Percentiles rank a stretch among this genome's conserved stretches.
Evolutionary conservation across 139 green algal species (phyloP).

Genomic region (Yamagishiella unicocca): DNA sequence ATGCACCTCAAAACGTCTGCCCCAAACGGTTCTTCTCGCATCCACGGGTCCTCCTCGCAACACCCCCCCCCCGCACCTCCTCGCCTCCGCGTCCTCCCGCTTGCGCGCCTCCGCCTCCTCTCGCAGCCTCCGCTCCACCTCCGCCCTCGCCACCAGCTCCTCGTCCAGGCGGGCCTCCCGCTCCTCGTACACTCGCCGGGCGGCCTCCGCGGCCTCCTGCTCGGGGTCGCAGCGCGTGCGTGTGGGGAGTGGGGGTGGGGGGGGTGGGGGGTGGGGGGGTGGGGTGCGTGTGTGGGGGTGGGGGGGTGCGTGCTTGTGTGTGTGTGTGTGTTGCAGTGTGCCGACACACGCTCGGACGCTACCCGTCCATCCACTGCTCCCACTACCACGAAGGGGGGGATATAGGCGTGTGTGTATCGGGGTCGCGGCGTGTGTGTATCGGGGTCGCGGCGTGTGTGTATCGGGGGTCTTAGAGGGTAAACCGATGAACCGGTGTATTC

Average conservation of each 20-base stretch:
- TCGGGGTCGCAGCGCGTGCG: neutral
- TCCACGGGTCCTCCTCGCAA: too few relatives aligned
- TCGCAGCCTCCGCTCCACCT: constrained; percentile 44
- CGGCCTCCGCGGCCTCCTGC: constrained; percentile 22
- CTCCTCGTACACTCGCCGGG: constrained; percentile 55
- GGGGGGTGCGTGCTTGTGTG: neutral
- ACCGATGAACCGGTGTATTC: too few relatives aligned
- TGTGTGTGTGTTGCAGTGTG: too few relatives aligned
- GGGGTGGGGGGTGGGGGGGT: neutral
- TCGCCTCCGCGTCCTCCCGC: constrained; percentile 40
- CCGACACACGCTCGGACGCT: too few relatives aligned
- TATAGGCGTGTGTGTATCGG: neutral
- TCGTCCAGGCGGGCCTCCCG: constrained; percentile 42
- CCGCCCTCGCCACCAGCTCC: constrained; percentile 52
- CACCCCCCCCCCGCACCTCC: constrained; percentile 14
- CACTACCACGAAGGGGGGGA: too few relatives aligned
- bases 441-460: neutral
- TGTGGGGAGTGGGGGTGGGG: neutral
- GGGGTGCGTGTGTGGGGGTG: neutral
- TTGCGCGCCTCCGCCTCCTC: constrained; percentile 48
- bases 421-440: neutral
- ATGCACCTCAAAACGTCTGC: too few relatives aligned
- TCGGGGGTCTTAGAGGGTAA: neutral
- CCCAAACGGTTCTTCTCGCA: too few relatives aligned
- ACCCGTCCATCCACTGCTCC: too few relatives aligned